Conservation (phyloP, 2,329 filamentous ascomycete species). For the Penicillium olsonii region DNA sequence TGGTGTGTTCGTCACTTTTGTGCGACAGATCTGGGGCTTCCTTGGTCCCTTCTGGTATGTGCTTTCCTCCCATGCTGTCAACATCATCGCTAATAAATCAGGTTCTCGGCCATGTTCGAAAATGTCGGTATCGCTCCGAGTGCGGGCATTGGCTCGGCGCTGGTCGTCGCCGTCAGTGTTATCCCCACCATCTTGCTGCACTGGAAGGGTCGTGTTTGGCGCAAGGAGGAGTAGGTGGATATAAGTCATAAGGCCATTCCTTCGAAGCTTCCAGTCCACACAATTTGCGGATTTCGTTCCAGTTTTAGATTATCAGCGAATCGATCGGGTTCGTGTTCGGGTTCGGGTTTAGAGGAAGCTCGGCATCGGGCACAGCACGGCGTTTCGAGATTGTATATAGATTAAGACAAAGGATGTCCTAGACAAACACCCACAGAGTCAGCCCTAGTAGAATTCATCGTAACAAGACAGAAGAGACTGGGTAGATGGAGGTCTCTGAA, state of each 20-base stretch:
- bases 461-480: too few relatives aligned
- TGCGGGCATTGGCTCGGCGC: constrained; percentile 31
- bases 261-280: too few relatives aligned
- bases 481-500: too few relatives aligned
- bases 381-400: constrained; percentile 10
- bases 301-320: background rate
- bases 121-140: constrained; percentile 35
- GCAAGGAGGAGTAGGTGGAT: constrained; percentile 16
- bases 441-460: too few relatives aligned
- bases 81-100: constrained; percentile 20
- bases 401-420: background rate
- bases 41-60: constrained; percentile 43
- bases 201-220: constrained; percentile 27
- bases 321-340: constrained; percentile 7
- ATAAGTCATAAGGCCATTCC: too few relatives aligned
- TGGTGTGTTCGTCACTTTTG: constrained; percentile 63
- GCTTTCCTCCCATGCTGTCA: background rate
- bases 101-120: constrained; percentile 40
- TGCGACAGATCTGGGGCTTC: constrained; percentile 48
- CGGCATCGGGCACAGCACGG: constrained; percentile 4
- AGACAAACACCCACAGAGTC: background rate
- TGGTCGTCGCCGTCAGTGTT: constrained; percentile 34
- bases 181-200: constrained; percentile 36
- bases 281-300: background rate
- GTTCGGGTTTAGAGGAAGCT: constrained; percentile 8